These are phyloP conservation scores for Kodamaea kakaduensis DNA, from an alignment of 805 yeast genomes.

Conservation along the genomic window DNA sequence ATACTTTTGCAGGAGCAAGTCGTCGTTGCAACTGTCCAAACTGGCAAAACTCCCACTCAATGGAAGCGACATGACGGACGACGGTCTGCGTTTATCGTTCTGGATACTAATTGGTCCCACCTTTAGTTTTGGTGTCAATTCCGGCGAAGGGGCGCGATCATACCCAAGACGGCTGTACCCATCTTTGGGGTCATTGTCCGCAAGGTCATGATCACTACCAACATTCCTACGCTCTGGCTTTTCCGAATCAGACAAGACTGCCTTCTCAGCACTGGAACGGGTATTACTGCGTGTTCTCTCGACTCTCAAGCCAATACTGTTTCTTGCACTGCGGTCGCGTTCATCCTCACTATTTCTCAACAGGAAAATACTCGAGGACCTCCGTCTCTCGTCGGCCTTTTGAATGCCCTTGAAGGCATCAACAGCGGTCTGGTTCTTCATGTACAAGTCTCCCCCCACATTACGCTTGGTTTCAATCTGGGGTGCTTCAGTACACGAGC, in stretches of 20 bases:
- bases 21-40: conserved; percentile 64
- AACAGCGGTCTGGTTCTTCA: conserved; percentile 38
- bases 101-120: conserved; percentile 34
- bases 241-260: too few relatives aligned
- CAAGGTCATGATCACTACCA: too few relatives aligned
- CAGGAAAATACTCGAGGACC: conserved; percentile 26
- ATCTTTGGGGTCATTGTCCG: too few relatives aligned
- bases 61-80: conserved; percentile 71
- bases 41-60: conserved; percentile 76
- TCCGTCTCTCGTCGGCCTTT: conserved; percentile 36
- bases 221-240: too few relatives aligned
- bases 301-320: too few relatives aligned
- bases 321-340: too few relatives aligned
- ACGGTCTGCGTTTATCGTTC: conserved; percentile 31
- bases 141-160: background rate
- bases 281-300: too few relatives aligned
- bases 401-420: conserved; percentile 43
- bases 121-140: conserved; percentile 11
- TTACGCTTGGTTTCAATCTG: conserved; percentile 44
- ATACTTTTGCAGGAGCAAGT: conserved; percentile 41
- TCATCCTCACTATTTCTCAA: conserved; percentile 9
- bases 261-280: too few relatives aligned
- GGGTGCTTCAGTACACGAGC: conserved; percentile 33
- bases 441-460: conserved; percentile 43
- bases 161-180: background rate